Conservation (phyloP, 345 rosid species). For the Jatropha curcas region DNA sequence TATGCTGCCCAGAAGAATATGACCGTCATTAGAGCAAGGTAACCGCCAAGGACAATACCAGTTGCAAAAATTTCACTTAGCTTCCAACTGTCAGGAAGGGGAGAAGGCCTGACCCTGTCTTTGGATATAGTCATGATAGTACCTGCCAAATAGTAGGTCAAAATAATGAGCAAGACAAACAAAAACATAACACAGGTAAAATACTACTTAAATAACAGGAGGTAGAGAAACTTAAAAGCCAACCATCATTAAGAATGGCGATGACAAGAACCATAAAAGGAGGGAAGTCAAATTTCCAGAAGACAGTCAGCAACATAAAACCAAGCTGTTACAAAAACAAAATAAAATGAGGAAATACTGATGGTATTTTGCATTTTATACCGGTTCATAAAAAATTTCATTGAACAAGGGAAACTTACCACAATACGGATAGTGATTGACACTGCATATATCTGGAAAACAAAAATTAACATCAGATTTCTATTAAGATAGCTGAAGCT, state of each 20-base stretch:
- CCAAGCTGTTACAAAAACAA: slow-evolving; percentile 47
- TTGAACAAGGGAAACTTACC: slow-evolving; percentile 39
- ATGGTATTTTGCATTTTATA: background rate
- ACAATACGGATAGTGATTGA: slow-evolving; percentile 67
- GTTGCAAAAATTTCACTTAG: slow-evolving; percentile 61
- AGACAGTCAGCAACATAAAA: slow-evolving; percentile 52
- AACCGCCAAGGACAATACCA: slow-evolving; percentile 55
- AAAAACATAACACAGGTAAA: background rate
- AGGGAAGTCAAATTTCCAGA: slow-evolving; percentile 70
- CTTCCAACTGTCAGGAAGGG: slow-evolving; percentile 60
- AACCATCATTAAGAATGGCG: slow-evolving; percentile 67
- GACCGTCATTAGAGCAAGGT: slow-evolving; percentile 58
- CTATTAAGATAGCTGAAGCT: background rate
- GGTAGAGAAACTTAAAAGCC: slow-evolving; percentile 10
- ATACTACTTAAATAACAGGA: background rate
- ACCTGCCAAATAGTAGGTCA: slow-evolving; percentile 24
- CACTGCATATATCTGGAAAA: slow-evolving; percentile 59
- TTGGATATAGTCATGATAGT: slow-evolving; percentile 68
- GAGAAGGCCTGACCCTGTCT: slow-evolving; percentile 63
- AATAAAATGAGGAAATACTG: background rate
- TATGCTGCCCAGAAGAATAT: slow-evolving; percentile 56
- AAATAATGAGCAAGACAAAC: background rate
- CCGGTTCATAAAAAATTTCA: background rate
- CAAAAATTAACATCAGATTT: background rate
- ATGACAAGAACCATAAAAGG: slow-evolving; percentile 75